phyloP scores from a whole-genome alignment of 495 filamentous ascomycete genomes.

The Symbiotaphrina buchneri region DNA sequence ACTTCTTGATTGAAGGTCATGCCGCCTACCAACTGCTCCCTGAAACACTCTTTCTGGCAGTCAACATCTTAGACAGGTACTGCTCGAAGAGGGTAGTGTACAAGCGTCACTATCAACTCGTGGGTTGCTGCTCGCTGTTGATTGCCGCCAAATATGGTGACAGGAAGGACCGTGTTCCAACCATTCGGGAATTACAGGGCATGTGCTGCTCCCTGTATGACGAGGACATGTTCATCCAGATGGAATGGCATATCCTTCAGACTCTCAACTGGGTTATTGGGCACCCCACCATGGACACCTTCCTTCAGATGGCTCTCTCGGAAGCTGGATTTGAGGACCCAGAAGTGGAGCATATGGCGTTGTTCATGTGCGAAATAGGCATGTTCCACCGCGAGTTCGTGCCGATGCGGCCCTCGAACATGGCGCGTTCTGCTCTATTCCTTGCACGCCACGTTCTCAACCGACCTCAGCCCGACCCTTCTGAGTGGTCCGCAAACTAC shows the following conservation, averaged over 20 bases:
- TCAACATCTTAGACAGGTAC: slow-evolving; percentile 93
- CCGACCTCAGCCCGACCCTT: slow-evolving; percentile 48
- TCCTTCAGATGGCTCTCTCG: slow-evolving; percentile 52
- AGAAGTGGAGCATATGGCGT: slow-evolving; percentile 83
- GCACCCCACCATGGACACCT: slow-evolving; percentile 85
- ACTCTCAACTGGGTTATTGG: slow-evolving; percentile 94
- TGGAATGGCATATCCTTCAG: slow-evolving; percentile 99
- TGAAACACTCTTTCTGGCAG: slow-evolving; percentile 82
- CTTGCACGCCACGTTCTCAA: slow-evolving; percentile 71
- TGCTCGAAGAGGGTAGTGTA: slow-evolving; percentile 97
- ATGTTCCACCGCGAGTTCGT: slow-evolving; percentile 95
- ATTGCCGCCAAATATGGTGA: slow-evolving; percentile 98
- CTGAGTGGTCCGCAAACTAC: slow-evolving; percentile 62
- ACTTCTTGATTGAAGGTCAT: slow-evolving; percentile 96
- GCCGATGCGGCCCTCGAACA: slow-evolving; percentile 65
- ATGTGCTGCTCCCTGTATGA: slow-evolving; percentile 99
- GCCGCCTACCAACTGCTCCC: slow-evolving; percentile 82
- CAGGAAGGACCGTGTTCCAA: slow-evolving; percentile 89
- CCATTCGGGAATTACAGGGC: slow-evolving; percentile 84
- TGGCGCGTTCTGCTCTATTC: slow-evolving; percentile 70
- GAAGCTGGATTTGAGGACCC: slow-evolving; percentile 44
- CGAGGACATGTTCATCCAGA: slow-evolving; percentile 98
- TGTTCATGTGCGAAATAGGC: slow-evolving; percentile 84
- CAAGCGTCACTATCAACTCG: slow-evolving; percentile 95
- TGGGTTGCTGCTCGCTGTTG: slow-evolving; percentile 86